Conservation (phyloP, 257 asterid species). For the Gentiana straminea region DNA sequence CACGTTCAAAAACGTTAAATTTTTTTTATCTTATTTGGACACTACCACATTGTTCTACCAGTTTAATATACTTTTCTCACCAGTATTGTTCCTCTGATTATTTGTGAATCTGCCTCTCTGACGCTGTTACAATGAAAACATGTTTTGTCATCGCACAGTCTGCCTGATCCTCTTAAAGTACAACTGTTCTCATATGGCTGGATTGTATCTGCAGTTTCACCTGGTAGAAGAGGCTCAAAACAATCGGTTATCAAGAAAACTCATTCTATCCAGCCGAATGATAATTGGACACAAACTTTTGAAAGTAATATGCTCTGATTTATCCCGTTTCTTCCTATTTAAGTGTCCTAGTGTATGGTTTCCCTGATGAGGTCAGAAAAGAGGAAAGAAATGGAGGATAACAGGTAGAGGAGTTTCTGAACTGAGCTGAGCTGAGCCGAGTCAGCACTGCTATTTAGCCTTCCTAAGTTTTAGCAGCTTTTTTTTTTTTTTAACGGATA, state of each 20-base stretch:
- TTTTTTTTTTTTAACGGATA: no score
- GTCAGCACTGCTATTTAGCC: no score
- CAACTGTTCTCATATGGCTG: slow-evolving; percentile 65
- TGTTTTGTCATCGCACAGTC: slow-evolving; percentile 42
- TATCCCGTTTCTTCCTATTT: background rate
- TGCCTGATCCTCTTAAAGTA: slow-evolving; percentile 30
- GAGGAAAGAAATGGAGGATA: no score
- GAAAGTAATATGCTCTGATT: background rate
- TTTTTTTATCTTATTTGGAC: slow-evolving; percentile 6
- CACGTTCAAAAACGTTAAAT: slow-evolving; percentile 8
- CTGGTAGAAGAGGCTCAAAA: slow-evolving; percentile 24
- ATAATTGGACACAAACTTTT: background rate
- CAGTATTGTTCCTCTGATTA: slow-evolving; percentile 93
- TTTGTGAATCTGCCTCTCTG: slow-evolving; percentile 61
- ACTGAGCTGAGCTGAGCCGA: no score
- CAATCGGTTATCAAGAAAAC: background rate
- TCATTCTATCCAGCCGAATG: background rate
- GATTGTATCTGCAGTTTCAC: slow-evolving; percentile 71
- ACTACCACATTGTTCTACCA: slow-evolving; percentile 7
- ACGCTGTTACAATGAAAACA: slow-evolving; percentile 58
- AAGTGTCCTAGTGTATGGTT: background rate
- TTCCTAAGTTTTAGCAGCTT: no score
- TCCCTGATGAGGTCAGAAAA: no score
- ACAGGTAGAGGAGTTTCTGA: background rate
- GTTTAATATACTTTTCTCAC: slow-evolving; percentile 34